Conservation (phyloP, 768 basidiomycete species). For the Podaxis sp. region DNA sequence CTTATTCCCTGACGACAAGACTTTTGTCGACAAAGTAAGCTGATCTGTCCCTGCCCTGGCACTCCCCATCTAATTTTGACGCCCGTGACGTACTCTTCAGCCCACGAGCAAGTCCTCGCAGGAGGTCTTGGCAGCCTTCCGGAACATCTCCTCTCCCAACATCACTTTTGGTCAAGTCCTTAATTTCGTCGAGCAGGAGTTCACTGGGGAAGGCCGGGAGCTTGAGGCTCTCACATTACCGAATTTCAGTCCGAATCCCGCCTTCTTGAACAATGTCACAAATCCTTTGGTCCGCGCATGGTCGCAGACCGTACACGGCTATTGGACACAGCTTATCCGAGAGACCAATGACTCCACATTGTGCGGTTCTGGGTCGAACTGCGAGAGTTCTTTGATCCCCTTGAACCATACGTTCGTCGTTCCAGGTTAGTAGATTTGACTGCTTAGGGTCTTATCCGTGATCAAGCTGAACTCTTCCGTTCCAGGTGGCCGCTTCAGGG, state of each 20-base stretch:
- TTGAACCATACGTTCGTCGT: conserved; percentile 91
- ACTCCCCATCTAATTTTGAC: background rate
- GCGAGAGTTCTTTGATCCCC: conserved; percentile 86
- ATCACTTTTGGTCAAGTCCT: conserved; percentile 67
- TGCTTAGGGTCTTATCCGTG: background rate
- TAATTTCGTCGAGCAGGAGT: conserved; percentile 71
- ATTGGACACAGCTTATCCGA: conserved; percentile 80
- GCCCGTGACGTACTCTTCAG: conserved; percentile 31
- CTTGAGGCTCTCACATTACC: conserved; percentile 61
- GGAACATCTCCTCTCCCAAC: conserved; percentile 37
- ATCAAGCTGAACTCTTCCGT: background rate
- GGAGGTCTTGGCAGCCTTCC: conserved; percentile 70
- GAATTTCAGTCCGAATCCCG: conserved; percentile 61
- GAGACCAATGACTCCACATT: conserved; percentile 69
- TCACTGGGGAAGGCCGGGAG: conserved; percentile 84
- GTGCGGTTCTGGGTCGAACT: conserved; percentile 56
- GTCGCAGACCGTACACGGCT: conserved; percentile 77
- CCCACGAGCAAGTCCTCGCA: conserved; percentile 71
- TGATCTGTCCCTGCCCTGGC: background rate
- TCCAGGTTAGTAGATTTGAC: conserved; percentile 56
- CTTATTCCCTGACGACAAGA: conserved; percentile 80
- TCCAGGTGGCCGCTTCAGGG: conserved; percentile 72
- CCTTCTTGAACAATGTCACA: conserved; percentile 69
- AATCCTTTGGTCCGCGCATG: conserved; percentile 72
- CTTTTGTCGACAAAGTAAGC: conserved; percentile 73